Conservation (phyloP, 306 rosid species). For the Prosopis cineraria region DNA sequence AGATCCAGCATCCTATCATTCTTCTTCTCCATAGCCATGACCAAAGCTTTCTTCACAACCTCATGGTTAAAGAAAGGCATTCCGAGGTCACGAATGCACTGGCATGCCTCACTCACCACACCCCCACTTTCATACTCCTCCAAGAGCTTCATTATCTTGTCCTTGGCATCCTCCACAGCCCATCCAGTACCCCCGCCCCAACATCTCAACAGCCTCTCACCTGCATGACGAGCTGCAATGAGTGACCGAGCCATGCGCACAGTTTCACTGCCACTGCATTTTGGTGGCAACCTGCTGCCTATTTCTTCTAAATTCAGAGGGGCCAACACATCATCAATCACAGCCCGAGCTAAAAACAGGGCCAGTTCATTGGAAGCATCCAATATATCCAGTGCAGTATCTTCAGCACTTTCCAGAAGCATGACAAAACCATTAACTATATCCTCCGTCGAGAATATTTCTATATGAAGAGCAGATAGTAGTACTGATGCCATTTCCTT, state of each 20-base stretch:
- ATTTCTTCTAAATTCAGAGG: slow-evolving; percentile 93
- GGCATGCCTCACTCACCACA: slow-evolving; percentile 87
- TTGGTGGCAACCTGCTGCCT: slow-evolving; percentile 60
- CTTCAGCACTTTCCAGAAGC: slow-evolving; percentile 95
- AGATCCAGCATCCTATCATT: slow-evolving; percentile 84
- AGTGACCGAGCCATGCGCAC: slow-evolving; percentile 82
- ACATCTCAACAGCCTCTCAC: slow-evolving; percentile 92
- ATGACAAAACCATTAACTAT: slow-evolving; percentile 81
- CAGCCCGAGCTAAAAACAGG: slow-evolving; percentile 90
- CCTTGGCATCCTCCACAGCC: slow-evolving; percentile 99
- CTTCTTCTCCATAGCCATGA: slow-evolving; percentile 99
- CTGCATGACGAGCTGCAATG: slow-evolving; percentile 91
- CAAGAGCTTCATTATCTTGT: slow-evolving; percentile 85
- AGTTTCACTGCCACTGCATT: slow-evolving; percentile 79
- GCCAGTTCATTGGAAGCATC: slow-evolving; percentile 99
- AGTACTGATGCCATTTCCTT: slow-evolving; percentile 99
- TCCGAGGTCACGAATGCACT: slow-evolving; percentile 88
- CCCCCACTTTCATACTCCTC: slow-evolving; percentile 98
- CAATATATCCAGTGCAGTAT: slow-evolving; percentile 88
- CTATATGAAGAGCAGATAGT: slow-evolving; percentile 92
- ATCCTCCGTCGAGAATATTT: slow-evolving; percentile 92
- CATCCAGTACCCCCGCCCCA: slow-evolving; percentile 99
- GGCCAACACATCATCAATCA: slow-evolving; percentile 90
- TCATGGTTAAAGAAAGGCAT: slow-evolving; percentile 99
- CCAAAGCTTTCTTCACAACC: slow-evolving; percentile 96